Percentiles rank a stretch among this genome's conserved stretches.
phyloP scores from a whole-genome alignment of 495 filamentous ascomycete genomes.

The Tuber brumale region DNA sequence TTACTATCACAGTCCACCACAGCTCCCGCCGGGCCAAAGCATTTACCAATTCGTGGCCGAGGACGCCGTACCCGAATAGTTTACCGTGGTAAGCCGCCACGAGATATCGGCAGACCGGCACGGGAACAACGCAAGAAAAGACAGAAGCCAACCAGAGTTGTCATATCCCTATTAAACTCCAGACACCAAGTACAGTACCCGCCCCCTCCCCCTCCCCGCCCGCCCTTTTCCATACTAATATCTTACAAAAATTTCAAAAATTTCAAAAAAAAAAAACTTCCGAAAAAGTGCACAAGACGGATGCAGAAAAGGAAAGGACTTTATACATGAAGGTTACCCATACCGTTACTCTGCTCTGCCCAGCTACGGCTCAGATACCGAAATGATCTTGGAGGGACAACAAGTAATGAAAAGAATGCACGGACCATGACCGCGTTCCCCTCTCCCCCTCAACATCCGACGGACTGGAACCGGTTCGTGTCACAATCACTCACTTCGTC shows the following conservation, averaged over 20 bases:
- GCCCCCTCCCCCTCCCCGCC: background rate
- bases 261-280: background rate
- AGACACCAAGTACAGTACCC: slow-evolving; percentile 3
- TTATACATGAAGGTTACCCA: background rate
- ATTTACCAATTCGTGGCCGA: background rate
- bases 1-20: background rate
- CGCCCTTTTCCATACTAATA: background rate
- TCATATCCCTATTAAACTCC: background rate
- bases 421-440: background rate
- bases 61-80: background rate
- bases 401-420: background rate
- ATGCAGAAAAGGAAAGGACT: background rate
- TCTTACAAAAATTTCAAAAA: slow-evolving; percentile 1
- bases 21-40: background rate
- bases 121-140: background rate
- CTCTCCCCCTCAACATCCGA: background rate
- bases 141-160: background rate
- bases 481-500: background rate
- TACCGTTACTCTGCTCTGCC: background rate
- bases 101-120: background rate
- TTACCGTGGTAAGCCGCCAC: background rate
- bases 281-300: background rate
- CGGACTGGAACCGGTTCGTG: background rate
- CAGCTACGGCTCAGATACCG: background rate
- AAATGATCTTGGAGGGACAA: background rate